Evolutionary conservation across 2,329 filamentous ascomycete genomes (phyloP).

Genomic region (Apiospora sp.): DNA sequence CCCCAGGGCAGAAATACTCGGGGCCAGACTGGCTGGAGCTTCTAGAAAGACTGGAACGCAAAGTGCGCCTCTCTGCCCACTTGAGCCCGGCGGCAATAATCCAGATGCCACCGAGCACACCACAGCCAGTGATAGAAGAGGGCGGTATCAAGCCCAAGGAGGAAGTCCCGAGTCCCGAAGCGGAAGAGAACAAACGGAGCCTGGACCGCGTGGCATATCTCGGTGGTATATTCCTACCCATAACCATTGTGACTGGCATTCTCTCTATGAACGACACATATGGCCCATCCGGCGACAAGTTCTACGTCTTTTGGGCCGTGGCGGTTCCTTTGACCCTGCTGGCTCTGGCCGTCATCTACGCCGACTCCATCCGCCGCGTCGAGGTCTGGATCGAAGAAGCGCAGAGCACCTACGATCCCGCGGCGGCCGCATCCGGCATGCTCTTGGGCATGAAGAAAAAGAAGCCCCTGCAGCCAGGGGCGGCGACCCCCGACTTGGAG

Average conservation of each 20-base stretch:
- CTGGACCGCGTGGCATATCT: slow-evolving; percentile 59
- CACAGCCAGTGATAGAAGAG: not conserved
- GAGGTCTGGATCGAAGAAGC: slow-evolving; percentile 55
- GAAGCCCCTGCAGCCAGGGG: not conserved
- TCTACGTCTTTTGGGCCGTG: slow-evolving; percentile 59
- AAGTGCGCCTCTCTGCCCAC: slow-evolving; percentile 36
- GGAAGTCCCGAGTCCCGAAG: not conserved
- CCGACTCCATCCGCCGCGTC: slow-evolving; percentile 54
- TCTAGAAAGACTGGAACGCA: slow-evolving; percentile 40
- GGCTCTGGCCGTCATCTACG: slow-evolving; percentile 54
- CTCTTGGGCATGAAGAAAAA: not conserved
- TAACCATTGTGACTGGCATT: slow-evolving; percentile 56
- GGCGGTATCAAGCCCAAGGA: slow-evolving; percentile 22
- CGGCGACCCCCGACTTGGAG: slow-evolving; percentile 29
- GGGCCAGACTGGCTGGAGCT: slow-evolving; percentile 43
- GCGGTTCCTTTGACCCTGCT: slow-evolving; percentile 48
- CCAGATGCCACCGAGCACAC: slow-evolving; percentile 22
- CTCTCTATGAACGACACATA: slow-evolving; percentile 56
- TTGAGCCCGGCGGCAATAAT: slow-evolving; percentile 28
- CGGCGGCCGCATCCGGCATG: not conserved
- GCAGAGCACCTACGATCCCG: not conserved
- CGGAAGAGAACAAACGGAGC: slow-evolving; percentile 47
- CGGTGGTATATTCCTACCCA: slow-evolving; percentile 56
- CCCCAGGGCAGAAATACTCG: not conserved
- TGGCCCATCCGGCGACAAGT: slow-evolving; percentile 49